Evolutionary conservation across 1,139 yeast genomes (phyloP), one percentile per base, ranked within the genome.

Genomic region (Yamadazyma pseudoaaseri): DNA sequence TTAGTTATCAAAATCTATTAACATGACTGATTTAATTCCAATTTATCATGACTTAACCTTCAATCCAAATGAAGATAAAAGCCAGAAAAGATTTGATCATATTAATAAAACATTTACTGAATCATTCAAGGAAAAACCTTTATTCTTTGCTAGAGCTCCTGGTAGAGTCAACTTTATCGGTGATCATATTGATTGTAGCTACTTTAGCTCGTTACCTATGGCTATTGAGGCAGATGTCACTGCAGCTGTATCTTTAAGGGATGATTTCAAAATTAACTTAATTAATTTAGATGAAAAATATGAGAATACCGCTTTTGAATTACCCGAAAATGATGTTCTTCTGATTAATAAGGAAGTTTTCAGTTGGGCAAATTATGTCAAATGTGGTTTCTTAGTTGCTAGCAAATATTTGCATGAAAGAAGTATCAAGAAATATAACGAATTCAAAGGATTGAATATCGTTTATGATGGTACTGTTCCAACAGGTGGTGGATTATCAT

Each of bases 91-190:
- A 35, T 69, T 62, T 39, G 43, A 43, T 11, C 33, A 38, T 3
- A 43, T 70, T 27, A 29, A 37, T 2, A 15, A 33, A 2, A 26
- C 31, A 2, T 70, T 66, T 42, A 26, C 39, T 8, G 18, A 37
- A 2, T 41, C 37, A 6, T 68, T 52, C 37, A 35, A 45, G 14
- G 50, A 44, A 15, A 47, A 47, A 8, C 72, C 77, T 5, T 60
- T 60, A 18, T 75, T 78, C 47, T 54, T 75, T 29, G 63, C 81
- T 26, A 67, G 89, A 38, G 74, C 86, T 12, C 90, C 90, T 3
- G 90, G 90, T 26, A 63, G 90, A 48, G 90, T 82, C 39, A 82
- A 82, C 54, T 61, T 82, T 42, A 79, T 82, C 41, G 90, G 90
- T 26, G 90, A 82, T 45, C 90, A 82, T 52, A 76, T 82, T 37